Evolutionary conservation across 257 asterid genomes (phyloP), one percentile per base, ranked within the genome.

Genomic region (Solanum rostratum): DNA sequence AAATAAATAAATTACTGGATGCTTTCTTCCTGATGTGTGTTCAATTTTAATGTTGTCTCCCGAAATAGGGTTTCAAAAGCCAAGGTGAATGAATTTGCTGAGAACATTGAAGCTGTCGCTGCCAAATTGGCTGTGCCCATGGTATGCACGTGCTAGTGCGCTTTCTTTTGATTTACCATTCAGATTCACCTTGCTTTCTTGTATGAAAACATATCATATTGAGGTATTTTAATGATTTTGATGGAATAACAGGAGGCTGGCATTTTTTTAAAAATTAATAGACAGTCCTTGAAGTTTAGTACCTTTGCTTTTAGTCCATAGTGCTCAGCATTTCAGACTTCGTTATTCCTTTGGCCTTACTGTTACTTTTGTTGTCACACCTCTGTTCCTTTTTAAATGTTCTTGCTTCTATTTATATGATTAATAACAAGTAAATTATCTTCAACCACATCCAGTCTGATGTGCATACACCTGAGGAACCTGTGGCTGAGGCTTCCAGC

Each of bases 81-180:
- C 69, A 91, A 82, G 55, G 60, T 94, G 80, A 95, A 88, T 88
- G 98, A 93, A 81, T 93, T 91, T 88, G 90, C 97, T 8, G 92
- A 92, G 90, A 90, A 91, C 85, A 91, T 96, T 84, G 98, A 96
- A 92, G 94, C 90, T 30, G 73, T 95, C 90, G 97, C 96, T 60
- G 91, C 95, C 85, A 96, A 89, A 84, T 84, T 94, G 84, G 96
- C 87, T 57, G 89, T 81, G 79, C 80, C 88, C 52, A 90, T 90
- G 95, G 98, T 93, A 86, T 53, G 89, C 80, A 1, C 3, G 13
- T 15, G 82, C 24, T 76, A 49, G 24, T 49, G 37, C 50, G 62
- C 50, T 76, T 27, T 27, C n/a, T 49, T 76, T 43, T 50, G 82
- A 76, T 49, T 76, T 76, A 49, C 57, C 45, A 50, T 49, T 76